A percentile compares a stretch with the other conserved stretches of the same genome.
Conservation (phyloP, 176 grass and related monocot genomes). For the Carex myosuroides region DNA sequence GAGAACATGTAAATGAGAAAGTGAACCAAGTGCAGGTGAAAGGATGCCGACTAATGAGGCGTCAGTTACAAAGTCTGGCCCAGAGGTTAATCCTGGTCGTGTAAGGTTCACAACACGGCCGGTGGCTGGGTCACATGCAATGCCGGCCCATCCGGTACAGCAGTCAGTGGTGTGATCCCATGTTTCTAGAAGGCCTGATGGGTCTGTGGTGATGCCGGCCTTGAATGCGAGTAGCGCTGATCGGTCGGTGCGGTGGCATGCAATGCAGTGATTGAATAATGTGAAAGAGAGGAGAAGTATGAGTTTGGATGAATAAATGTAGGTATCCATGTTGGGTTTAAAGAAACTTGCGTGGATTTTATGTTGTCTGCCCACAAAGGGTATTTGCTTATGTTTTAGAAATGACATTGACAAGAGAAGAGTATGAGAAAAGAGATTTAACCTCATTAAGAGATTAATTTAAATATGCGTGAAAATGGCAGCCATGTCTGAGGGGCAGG, state of each 20-base stretch:
- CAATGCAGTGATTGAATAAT: background rate
- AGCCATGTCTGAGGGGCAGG: conserved; percentile 14
- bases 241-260: conserved; percentile 31
- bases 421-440: background rate
- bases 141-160: conserved; percentile 26
- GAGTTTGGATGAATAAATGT: background rate
- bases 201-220: conserved; percentile 23
- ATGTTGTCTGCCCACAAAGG: background rate
- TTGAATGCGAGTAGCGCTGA: conserved; percentile 34
- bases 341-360: background rate
- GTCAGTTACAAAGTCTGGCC: conserved; percentile 11
- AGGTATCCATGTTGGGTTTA: conserved; percentile 11
- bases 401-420: background rate
- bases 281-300: background rate
- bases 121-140: conserved; percentile 23
- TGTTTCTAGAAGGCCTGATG: conserved; percentile 27
- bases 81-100: conserved; percentile 4
- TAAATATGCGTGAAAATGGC: conserved; percentile 3
- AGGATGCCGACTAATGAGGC: conserved; percentile 27
- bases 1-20: conserved; percentile 27
- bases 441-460: background rate
- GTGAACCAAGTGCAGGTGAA: conserved; percentile 31
- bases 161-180: conserved; percentile 33
- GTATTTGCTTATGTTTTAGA: background rate
- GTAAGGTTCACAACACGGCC: conserved; percentile 31